Conservation (phyloP, 805 yeast genomes). For the Ogataea glucozyma region DNA sequence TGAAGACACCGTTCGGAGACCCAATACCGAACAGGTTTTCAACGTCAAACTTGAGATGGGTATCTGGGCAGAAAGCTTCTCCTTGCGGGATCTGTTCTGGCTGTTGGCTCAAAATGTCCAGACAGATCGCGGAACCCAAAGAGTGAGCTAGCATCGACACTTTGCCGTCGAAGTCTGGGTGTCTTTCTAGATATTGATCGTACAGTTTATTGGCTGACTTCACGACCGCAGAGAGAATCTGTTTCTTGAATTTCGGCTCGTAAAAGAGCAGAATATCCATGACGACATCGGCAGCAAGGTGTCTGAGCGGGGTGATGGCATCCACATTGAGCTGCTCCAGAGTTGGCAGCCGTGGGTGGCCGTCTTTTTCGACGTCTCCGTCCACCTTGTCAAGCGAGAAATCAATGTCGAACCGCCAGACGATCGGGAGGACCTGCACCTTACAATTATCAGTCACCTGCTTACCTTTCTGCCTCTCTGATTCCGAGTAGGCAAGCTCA, state of each 20-base stretch:
- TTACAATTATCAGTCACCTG: constrained; percentile 45
- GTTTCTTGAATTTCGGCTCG: constrained; percentile 64
- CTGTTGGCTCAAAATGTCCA: constrained; percentile 67
- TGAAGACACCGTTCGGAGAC: constrained; percentile 87
- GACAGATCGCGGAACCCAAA: constrained; percentile 80
- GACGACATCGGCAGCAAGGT: constrained; percentile 81
- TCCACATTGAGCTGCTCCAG: constrained; percentile 72
- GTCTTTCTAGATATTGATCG: constrained; percentile 53
- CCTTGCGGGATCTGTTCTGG: constrained; percentile 34
- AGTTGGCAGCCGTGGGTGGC: constrained; percentile 54
- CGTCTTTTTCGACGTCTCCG: constrained; percentile 38
- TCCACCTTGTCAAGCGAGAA: constrained; percentile 51
- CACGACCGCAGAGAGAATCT: constrained; percentile 63
- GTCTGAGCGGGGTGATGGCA: constrained; percentile 75
- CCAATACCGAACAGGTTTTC: constrained; percentile 80
- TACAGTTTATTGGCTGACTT: constrained; percentile 64
- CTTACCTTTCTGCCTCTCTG: constrained; percentile 27
- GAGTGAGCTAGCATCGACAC: constrained; percentile 90
- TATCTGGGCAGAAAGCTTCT: constrained; percentile 32
- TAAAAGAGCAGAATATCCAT: constrained; percentile 80
- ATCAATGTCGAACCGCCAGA: constrained; percentile 83
- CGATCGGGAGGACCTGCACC: constrained; percentile 83
- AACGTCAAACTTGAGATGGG: constrained; percentile 65
- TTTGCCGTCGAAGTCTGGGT: constrained; percentile 77
- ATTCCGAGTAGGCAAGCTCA: constrained; percentile 37